phyloP scores from a whole-genome alignment of 2,329 filamentous ascomycete species.

The Stachybotrys chlorohalonatus region DNA sequence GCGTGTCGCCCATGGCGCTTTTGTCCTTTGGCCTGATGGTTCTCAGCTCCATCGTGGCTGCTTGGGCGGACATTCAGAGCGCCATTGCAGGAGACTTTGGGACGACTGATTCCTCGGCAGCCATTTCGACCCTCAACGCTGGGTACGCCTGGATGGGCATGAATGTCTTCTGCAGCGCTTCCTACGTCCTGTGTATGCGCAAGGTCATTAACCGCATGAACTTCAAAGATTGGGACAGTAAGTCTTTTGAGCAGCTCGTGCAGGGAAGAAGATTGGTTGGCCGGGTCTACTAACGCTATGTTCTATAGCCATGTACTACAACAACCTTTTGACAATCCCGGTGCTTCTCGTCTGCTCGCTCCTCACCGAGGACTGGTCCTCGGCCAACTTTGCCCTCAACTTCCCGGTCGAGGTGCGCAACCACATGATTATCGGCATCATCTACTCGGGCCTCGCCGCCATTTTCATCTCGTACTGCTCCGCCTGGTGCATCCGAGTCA shows the following conservation, averaged over 20 bases:
- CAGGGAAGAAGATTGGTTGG: neutral
- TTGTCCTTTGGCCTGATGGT: conserved; percentile 97
- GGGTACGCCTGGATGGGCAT: conserved; percentile 97
- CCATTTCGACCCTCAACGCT: conserved; percentile 82
- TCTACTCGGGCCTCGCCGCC: conserved; percentile 85
- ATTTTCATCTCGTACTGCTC: conserved; percentile 99
- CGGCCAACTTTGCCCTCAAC: conserved; percentile 72
- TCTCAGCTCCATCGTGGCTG: conserved; percentile 84
- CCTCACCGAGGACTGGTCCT: conserved; percentile 85
- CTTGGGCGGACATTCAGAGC: conserved; percentile 93
- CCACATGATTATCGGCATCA: conserved; percentile 74
- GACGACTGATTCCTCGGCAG: conserved; percentile 54
- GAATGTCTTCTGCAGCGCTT: conserved; percentile 90
- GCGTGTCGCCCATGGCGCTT: conserved; percentile 76
- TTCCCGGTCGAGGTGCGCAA: conserved; percentile 79
- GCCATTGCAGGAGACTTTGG: conserved; percentile 57
- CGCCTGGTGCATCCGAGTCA: conserved; percentile 96
- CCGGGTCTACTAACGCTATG: conserved; percentile 17
- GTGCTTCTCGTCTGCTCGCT: conserved; percentile 77
- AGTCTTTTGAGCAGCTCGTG: conserved; percentile 28
- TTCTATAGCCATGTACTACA: conserved; percentile 90
- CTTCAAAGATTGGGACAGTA: conserved; percentile 99
- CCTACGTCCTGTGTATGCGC: conserved; percentile 86
- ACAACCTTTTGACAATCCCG: conserved; percentile 94
- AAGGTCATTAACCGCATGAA: conserved; percentile 99